Conservation (phyloP, 2,329 filamentous ascomycete genomes). For the Pseudogymnoascus sp. region DNA sequence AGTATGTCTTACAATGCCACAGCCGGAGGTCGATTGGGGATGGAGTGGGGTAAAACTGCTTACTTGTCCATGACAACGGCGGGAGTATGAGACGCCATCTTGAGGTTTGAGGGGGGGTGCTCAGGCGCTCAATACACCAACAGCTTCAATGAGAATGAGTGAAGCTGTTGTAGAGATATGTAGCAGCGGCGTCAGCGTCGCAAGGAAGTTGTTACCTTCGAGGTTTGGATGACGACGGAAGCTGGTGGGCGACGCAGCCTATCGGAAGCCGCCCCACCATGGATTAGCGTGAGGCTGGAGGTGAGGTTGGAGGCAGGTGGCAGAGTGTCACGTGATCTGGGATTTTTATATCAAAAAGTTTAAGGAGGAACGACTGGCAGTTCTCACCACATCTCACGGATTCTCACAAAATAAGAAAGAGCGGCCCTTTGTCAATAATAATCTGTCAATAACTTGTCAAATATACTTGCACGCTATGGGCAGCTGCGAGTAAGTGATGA, state of each 20-base stretch:
- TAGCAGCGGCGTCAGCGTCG: slow-evolving; percentile 2
- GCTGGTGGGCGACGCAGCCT: slow-evolving; percentile 10
- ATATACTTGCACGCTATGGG: background rate
- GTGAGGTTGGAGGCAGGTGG: background rate
- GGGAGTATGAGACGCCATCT: slow-evolving; percentile 95
- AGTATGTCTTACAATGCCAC: slow-evolving; percentile 17
- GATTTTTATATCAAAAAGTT: background rate
- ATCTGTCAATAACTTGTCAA: background rate
- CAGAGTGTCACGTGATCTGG: background rate
- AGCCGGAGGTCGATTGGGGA: background rate
- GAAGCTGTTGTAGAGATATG: slow-evolving; percentile 11
- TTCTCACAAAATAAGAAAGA: slow-evolving; percentile 8
- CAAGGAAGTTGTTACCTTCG: slow-evolving; percentile 8
- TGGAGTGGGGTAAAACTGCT: slow-evolving; percentile 39
- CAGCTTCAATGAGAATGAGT: background rate
- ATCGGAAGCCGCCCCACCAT: slow-evolving; percentile 9
- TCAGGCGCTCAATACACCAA: slow-evolving; percentile 7
- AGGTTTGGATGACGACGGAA: slow-evolving; percentile 12
- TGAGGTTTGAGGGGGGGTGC: slow-evolving; percentile 24
- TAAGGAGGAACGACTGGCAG: background rate
- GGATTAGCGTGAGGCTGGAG: slow-evolving; percentile 7
- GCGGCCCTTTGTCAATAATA: background rate
- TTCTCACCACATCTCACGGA: background rate
- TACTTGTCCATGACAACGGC: slow-evolving; percentile 99
- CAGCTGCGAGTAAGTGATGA: background rate